Conservation (phyloP, 371 early-diverging fungal genomes). For the Syncephalastrum racemosum region DNA sequence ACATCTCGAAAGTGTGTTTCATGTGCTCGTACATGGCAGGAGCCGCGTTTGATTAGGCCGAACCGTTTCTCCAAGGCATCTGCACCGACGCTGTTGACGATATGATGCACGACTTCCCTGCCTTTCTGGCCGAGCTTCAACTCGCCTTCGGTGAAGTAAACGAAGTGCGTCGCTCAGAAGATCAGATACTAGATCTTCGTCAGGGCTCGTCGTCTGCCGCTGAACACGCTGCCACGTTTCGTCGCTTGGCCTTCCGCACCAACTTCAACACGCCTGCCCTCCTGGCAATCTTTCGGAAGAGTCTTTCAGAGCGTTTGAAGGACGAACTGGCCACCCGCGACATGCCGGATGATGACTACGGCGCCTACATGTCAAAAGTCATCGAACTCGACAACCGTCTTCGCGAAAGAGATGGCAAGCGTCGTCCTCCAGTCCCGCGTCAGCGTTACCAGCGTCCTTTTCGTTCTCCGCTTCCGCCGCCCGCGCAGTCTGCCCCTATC, state of each 20-base stretch:
- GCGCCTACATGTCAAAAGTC: neutral
- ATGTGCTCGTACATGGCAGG: slow-evolving; percentile 6
- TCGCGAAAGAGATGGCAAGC: slow-evolving; percentile 7
- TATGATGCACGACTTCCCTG: neutral
- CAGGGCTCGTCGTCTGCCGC: neutral
- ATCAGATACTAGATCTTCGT: neutral
- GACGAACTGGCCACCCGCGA: slow-evolving; percentile 4
- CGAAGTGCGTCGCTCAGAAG: neutral
- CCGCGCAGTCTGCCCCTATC: neutral
- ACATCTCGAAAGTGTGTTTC: slow-evolving; percentile 1
- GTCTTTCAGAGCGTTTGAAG: neutral
- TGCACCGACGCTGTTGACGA: neutral
- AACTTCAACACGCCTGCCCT: neutral
- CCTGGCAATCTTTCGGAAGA: slow-evolving; percentile 1
- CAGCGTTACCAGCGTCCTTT: neutral
- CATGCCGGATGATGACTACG: neutral
- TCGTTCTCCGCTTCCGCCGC: neutral
- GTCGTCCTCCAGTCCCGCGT: neutral
- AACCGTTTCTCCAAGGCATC: neutral
- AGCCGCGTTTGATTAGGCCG: slow-evolving; percentile 3
- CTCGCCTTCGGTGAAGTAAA: slow-evolving; percentile 4
- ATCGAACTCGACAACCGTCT: slow-evolving; percentile 7
- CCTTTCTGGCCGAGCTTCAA: neutral
- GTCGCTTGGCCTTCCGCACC: neutral
- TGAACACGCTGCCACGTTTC: slow-evolving; percentile 1